phyloP scores from a whole-genome alignment of 2,329 filamentous ascomycete genomes.

The Verticillium dahliae region DNA sequence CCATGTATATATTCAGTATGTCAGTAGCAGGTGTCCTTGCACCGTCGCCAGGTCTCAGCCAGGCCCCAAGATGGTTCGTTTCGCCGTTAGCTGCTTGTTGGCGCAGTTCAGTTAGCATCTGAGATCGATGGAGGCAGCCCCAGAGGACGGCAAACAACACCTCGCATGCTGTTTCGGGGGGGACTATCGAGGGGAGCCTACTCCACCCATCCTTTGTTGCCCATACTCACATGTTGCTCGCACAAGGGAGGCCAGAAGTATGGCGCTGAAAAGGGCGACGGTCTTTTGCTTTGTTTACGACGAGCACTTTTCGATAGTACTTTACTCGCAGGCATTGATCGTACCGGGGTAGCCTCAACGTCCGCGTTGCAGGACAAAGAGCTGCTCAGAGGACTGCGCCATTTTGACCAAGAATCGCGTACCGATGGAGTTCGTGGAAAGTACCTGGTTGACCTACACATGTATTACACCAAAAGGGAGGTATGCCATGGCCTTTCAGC shows the following conservation, averaged over 20 bases:
- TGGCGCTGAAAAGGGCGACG: not conserved
- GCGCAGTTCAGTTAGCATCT: not conserved
- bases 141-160: not conserved
- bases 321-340: not conserved
- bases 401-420: not conserved
- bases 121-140: not conserved
- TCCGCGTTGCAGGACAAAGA: not conserved
- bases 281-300: not conserved
- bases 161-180: not conserved
- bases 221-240: not conserved
- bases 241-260: not conserved
- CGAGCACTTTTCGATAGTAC: not conserved
- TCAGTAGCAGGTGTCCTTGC: not conserved
- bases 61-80: not conserved
- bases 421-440: not conserved
- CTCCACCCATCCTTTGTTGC: not conserved
- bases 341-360: too few species aligned
- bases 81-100: not conserved
- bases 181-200: not conserved
- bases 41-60: not conserved
- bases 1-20: not conserved
- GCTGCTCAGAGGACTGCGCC: not conserved
- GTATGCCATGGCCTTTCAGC: too few species aligned
- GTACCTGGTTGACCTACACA: not conserved
- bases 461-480: too few species aligned